These are phyloP conservation scores for Phytophthora multivora DNA, from an alignment of 352 stramenopile species.

Conservation along the genomic window DNA sequence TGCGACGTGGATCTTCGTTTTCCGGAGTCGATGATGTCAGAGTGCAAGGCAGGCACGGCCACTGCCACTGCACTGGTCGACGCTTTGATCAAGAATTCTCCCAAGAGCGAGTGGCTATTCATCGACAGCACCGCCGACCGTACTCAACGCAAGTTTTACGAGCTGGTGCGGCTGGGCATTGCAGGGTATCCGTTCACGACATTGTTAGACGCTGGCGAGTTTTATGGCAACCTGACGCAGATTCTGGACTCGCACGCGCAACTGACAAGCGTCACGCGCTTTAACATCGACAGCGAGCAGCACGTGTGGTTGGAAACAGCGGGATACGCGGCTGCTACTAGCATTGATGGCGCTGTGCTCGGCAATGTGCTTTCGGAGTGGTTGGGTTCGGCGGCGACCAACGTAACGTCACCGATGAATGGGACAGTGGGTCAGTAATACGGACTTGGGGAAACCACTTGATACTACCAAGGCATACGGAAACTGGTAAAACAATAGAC, in stretches of 20 bases:
- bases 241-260: slow-evolving; percentile 50
- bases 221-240: slow-evolving; percentile 41
- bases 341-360: slow-evolving; percentile 16
- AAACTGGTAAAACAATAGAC: slow-evolving; percentile 4
- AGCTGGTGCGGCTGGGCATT: slow-evolving; percentile 46
- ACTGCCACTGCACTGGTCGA: slow-evolving; percentile 37
- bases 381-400: slow-evolving; percentile 5
- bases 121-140: slow-evolving; percentile 52
- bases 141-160: slow-evolving; percentile 56
- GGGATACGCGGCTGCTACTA: slow-evolving; percentile 14
- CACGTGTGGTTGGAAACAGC: slow-evolving; percentile 27
- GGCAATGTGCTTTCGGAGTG: slow-evolving; percentile 27
- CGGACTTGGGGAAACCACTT: neutral
- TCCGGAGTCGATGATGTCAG: slow-evolving; percentile 15
- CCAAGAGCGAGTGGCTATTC: slow-evolving; percentile 49
- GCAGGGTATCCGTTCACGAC: slow-evolving; percentile 46
- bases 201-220: slow-evolving; percentile 36
- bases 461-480: neutral
- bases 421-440: slow-evolving; percentile 1
- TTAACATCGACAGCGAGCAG: slow-evolving; percentile 32
- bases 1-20: slow-evolving; percentile 46
- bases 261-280: slow-evolving; percentile 23
- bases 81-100: slow-evolving; percentile 32
- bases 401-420: slow-evolving; percentile 2
- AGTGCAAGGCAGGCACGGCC: slow-evolving; percentile 37